Percentiles rank a stretch among this genome's conserved stretches.
These are phyloP conservation scores for Rosa lucieae DNA, from an alignment of 306 rosid species.

Conservation along the genomic window DNA sequence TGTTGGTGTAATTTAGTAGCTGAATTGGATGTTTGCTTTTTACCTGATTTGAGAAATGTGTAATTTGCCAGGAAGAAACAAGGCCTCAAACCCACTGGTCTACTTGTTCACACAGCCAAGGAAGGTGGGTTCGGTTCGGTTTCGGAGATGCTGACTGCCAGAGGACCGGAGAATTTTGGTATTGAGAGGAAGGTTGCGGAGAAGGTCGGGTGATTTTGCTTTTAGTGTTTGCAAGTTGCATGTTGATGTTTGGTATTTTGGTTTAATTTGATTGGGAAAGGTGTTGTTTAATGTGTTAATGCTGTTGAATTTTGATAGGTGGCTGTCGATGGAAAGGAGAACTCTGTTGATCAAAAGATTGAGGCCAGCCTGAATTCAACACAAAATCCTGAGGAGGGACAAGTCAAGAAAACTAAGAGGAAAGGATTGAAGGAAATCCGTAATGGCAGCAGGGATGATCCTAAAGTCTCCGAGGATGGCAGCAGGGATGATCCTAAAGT, in stretches of 20 bases:
- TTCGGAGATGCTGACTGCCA: slow-evolving; percentile 48
- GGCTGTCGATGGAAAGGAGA: slow-evolving; percentile 52
- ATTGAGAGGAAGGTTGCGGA: slow-evolving; percentile 17
- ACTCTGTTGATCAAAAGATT: slow-evolving; percentile 42
- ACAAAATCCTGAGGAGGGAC: slow-evolving; percentile 15
- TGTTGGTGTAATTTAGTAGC: neutral
- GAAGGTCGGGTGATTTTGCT: slow-evolving; percentile 30
- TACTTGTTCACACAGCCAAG: slow-evolving; percentile 46
- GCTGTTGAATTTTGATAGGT: slow-evolving; percentile 31
- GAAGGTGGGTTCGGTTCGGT: slow-evolving; percentile 59
- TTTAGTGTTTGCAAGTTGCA: neutral
- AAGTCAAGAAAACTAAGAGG: slow-evolving; percentile 44
- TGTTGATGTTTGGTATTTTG: neutral
- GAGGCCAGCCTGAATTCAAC: slow-evolving; percentile 24
- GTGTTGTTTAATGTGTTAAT: neutral
- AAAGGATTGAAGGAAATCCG: slow-evolving; percentile 53
- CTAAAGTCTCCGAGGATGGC: slow-evolving; percentile 33
- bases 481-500: slow-evolving; percentile 38
- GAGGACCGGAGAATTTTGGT: slow-evolving; percentile 26
- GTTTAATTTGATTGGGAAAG: neutral
- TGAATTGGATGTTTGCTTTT: neutral
- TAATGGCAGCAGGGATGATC: slow-evolving; percentile 47
- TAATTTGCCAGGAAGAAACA: slow-evolving; percentile 50
- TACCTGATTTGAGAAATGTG: slow-evolving; percentile 9
- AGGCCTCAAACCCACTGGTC: slow-evolving; percentile 75